Evolutionary conservation across 192 early-diverging fungal genomes (phyloP).

Genomic region (Piromyces finnis): DNA sequence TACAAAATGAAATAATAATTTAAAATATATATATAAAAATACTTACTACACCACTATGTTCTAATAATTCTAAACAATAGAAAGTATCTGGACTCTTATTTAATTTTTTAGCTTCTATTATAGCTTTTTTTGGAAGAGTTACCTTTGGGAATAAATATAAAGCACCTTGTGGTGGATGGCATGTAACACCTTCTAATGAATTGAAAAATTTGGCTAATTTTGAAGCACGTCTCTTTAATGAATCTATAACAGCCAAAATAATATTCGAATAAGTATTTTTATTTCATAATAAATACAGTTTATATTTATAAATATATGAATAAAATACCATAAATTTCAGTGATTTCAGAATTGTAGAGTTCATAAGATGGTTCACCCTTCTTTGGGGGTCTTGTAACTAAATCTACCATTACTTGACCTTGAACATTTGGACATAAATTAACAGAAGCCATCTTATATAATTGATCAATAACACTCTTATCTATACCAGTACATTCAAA

Average conservation of each 20-base stretch:
- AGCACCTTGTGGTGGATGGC: slow-evolving; percentile 73
- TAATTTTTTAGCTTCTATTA: slow-evolving; percentile 50
- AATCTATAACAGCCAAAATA: too few species aligned
- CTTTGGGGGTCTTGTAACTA: slow-evolving; percentile 82
- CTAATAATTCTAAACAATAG: slow-evolving; percentile 82
- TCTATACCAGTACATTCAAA: slow-evolving; percentile 84
- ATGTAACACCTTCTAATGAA: slow-evolving; percentile 59
- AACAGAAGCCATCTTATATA: slow-evolving; percentile 89
- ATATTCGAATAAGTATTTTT: too few species aligned
- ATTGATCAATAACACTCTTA: slow-evolving; percentile 49
- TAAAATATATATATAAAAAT: not conserved
- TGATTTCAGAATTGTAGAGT: slow-evolving; percentile 51
- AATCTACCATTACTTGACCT: slow-evolving; percentile 85
- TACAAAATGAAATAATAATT: not conserved
- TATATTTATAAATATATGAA: not conserved
- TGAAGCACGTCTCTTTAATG: slow-evolving; percentile 57
- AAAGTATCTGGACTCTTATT: slow-evolving; percentile 67
- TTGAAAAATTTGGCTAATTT: slow-evolving; percentile 65
- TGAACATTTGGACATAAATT: slow-evolving; percentile 84
- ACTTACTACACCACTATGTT: slow-evolving; percentile 71
- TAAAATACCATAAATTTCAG: slow-evolving; percentile 37
- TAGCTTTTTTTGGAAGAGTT: slow-evolving; percentile 49
- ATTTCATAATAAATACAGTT: too few species aligned
- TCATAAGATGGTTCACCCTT: slow-evolving; percentile 59
- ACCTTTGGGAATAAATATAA: slow-evolving; percentile 94